Percentiles rank a stretch among this genome's conserved stretches.
phyloP scores from a whole-genome alignment of 2,329 filamentous ascomycete species.

The Cordyceps cateniannulata region DNA sequence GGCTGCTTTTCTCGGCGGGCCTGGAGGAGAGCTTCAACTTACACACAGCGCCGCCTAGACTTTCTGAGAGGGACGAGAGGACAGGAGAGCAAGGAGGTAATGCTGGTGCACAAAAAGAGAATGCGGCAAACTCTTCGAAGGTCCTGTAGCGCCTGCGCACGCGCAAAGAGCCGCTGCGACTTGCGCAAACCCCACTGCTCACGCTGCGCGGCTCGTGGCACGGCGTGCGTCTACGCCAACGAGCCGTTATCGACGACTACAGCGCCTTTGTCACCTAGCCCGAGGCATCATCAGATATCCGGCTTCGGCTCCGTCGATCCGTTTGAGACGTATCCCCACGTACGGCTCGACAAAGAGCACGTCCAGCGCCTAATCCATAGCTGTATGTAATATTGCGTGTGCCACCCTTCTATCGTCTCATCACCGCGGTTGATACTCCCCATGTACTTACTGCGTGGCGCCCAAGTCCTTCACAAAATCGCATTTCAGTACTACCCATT shows the following conservation, averaged over 20 bases:
- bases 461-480: slow-evolving; percentile 47
- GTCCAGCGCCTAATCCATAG: slow-evolving; percentile 50
- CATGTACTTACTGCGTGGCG: slow-evolving; percentile 12
- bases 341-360: slow-evolving; percentile 41
- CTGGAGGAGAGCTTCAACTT: background rate
- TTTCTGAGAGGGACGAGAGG: background rate
- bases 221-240: slow-evolving; percentile 47
- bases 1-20: too few species aligned
- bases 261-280: slow-evolving; percentile 19
- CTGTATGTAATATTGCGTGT: slow-evolving; percentile 33
- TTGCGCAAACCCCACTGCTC: slow-evolving; percentile 48
- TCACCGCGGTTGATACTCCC: background rate
- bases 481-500: slow-evolving; percentile 55
- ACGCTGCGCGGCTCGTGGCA: slow-evolving; percentile 43
- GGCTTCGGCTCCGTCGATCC: slow-evolving; percentile 35
- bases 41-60: background rate
- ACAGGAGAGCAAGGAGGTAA: background rate
- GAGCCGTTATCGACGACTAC: slow-evolving; percentile 36
- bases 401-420: background rate
- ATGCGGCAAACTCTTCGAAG: slow-evolving; percentile 52
- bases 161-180: slow-evolving; percentile 49
- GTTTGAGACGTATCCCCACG: slow-evolving; percentile 50
- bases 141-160: slow-evolving; percentile 50
- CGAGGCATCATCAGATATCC: slow-evolving; percentile 6
- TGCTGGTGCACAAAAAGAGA: slow-evolving; percentile 7